A percentile compares a stretch with the other conserved stretches of the same genome.
These are phyloP conservation scores for Pyracantha coccinea DNA, from an alignment of 331 rosid genomes.

Conservation along the genomic window DNA sequence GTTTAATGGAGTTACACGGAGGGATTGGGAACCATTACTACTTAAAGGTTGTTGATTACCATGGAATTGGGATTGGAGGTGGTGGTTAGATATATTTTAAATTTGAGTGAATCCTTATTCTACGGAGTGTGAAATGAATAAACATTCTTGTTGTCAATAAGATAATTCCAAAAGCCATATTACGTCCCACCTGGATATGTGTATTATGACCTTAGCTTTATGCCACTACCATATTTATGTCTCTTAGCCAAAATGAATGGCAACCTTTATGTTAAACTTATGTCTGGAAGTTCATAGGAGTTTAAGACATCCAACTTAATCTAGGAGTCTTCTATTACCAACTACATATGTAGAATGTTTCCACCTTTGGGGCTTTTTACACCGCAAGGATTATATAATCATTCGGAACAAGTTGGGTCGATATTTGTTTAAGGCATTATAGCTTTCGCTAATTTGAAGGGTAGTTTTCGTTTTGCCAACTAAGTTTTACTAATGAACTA, in stretches of 20 bases:
- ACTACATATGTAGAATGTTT: neutral
- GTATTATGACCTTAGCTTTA: neutral
- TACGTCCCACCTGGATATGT: neutral
- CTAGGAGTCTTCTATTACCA: neutral
- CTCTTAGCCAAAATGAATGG: neutral
- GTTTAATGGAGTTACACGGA: neutral
- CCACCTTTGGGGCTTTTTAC: neutral
- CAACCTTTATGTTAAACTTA: neutral
- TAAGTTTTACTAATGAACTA: conserved; percentile 8
- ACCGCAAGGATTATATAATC: neutral
- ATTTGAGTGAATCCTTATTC: neutral
- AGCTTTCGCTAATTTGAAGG: neutral
- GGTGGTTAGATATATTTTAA: neutral
- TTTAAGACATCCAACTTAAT: neutral
- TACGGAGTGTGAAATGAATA: neutral
- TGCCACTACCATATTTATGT: neutral
- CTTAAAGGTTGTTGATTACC: no score
- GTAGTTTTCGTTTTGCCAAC: neutral
- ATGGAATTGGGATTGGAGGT: neutral
- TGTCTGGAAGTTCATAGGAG: neutral
- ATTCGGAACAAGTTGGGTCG: neutral
- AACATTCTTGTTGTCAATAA: neutral
- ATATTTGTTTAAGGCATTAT: neutral
- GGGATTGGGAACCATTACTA: neutral
- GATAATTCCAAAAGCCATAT: neutral